Base-by-base conservation (phyloP, 768 basidiomycete genomes). In the Trametes gibbosa region DNA sequence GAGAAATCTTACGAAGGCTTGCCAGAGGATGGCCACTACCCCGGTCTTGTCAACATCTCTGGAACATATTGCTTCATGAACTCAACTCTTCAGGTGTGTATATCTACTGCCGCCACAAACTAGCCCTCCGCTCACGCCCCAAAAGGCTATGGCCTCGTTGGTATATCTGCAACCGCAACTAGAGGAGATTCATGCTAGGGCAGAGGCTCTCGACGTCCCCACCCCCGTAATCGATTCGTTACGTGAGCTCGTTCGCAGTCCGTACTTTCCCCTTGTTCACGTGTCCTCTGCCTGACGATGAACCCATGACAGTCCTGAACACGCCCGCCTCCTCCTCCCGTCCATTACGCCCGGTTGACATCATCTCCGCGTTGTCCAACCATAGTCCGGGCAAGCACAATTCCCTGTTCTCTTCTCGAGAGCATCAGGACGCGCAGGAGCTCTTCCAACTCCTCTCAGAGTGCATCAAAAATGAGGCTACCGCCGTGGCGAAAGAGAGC, bases 1-100 rank as follows among this genome's bases (percentile, higher is more conserved):
- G 61, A 56, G 13, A 55, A 42, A 25, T 23, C 47, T 17, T 63
- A 66, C 43, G 65, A 65, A 42, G 64, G 32, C 29, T 10, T 50
- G 9, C 50, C 32, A 8, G 61, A 70, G 53, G 66, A 79, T 16
- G 78, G 80, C 21, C 81, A 85, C 66, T 97, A 92, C 72, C 90
- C 95, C 1, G 95, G 95, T 0, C 86, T 98, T 50, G 90, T 97
- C 69, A 98, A 98, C 68, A 88, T 95, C 37, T 95, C 94, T 9
- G 95, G 95, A 12, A 96, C 94, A 51, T 91, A 96, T 64, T 98
- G 96, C 70, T 98, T 97, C 77, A 91, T 98, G 86, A 96, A 98
- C 71, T 95, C 96, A 13, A 94, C 94, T 2, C 77, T 98, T 10
- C 96, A 98, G 83, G 92, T 83, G 66, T 69, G 70, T 17, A 13